Evolutionary conservation across 768 basidiomycete genomes (phyloP).

Genomic region (Mycena polygramma): DNA sequence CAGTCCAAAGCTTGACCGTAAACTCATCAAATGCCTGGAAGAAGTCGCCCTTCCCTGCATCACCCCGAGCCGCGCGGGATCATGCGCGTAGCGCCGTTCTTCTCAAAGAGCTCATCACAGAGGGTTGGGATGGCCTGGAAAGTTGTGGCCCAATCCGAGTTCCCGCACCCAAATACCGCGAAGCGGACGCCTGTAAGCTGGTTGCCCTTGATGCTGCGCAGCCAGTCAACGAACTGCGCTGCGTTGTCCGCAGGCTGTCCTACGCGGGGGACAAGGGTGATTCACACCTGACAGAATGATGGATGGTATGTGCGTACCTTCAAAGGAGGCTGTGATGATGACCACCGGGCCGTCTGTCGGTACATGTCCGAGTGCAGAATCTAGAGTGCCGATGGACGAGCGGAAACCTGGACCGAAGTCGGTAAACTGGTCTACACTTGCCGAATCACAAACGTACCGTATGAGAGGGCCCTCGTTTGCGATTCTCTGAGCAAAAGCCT

Average conservation of each 20-base stretch:
- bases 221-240: constrained; percentile 57
- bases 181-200: constrained; percentile 51
- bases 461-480: neutral
- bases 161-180: constrained; percentile 64
- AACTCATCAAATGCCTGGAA: constrained; percentile 60
- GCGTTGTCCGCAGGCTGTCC: constrained; percentile 64
- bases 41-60: constrained; percentile 56
- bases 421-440: neutral
- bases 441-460: neutral
- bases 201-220: constrained; percentile 46
- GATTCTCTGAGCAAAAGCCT: constrained; percentile 53
- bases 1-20: constrained; percentile 52
- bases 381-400: constrained; percentile 53
- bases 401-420: constrained; percentile 48
- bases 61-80: constrained; percentile 53
- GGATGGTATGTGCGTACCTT: no score
- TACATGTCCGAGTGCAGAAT: constrained; percentile 51
- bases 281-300: neutral
- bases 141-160: constrained; percentile 61
- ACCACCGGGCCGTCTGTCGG: constrained; percentile 60
- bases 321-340: constrained; percentile 62
- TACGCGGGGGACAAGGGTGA: constrained; percentile 1
- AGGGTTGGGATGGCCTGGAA: constrained; percentile 59
- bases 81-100: constrained; percentile 51
- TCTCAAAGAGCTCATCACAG: constrained; percentile 49